phyloP scores from a whole-genome alignment of 1,284 basidiomycete species.

The Ceratobasidium sp. region DNA sequence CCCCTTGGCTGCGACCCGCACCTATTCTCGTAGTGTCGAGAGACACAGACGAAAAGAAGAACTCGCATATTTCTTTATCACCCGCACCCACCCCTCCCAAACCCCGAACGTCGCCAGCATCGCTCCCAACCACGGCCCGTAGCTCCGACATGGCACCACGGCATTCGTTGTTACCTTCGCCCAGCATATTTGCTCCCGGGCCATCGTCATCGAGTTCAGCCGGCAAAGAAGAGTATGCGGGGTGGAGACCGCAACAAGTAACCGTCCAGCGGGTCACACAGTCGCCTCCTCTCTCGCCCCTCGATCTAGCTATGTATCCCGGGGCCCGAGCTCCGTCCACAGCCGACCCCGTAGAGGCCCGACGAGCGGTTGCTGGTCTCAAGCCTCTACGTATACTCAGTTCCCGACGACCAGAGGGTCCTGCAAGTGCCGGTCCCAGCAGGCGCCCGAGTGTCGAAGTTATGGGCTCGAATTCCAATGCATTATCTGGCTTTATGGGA shows the following conservation, averaged over 20 bases:
- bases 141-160: background rate
- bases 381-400: conserved; percentile 29
- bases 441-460: conserved; percentile 4
- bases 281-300: conserved; percentile 26
- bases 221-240: conserved; percentile 7
- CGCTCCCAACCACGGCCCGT: background rate
- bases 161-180: background rate
- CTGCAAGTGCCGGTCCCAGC: conserved; percentile 33
- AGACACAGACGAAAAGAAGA: background rate
- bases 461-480: background rate
- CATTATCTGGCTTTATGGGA: background rate
- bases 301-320: conserved; percentile 35
- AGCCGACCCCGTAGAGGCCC: conserved; percentile 5
- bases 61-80: background rate
- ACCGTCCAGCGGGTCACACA: conserved; percentile 8
- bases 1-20: conserved; percentile 20
- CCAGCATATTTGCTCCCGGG: background rate
- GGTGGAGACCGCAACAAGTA: conserved; percentile 23
- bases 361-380: conserved; percentile 25
- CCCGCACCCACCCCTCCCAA: background rate
- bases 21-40: background rate
- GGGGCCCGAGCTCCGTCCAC: background rate
- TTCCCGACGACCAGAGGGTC: conserved; percentile 20
- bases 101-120: background rate
- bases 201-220: background rate